phyloP scores from a whole-genome alignment of 192 early-diverging fungal species.

The Mortierella alpina region DNA sequence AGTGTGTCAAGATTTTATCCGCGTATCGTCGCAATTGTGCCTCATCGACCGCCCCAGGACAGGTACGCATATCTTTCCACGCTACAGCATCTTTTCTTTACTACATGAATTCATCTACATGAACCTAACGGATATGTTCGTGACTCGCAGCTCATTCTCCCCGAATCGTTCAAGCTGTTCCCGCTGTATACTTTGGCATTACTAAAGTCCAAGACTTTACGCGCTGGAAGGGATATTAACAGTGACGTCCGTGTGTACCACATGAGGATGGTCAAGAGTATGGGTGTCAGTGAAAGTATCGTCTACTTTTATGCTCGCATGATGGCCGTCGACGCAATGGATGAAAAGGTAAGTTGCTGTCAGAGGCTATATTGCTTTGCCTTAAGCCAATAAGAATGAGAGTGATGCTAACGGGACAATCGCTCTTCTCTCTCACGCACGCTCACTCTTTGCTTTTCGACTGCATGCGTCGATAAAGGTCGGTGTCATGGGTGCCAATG shows the following conservation, averaged over 20 bases:
- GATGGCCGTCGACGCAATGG: constrained; percentile 74
- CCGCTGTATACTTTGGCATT: constrained; percentile 89
- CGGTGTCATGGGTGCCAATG: constrained; percentile 50
- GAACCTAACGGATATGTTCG: neutral
- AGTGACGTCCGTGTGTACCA: constrained; percentile 86
- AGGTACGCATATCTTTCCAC: constrained; percentile 26
- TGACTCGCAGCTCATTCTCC: constrained; percentile 84
- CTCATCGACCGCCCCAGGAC: constrained; percentile 86
- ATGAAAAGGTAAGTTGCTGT: constrained; percentile 52
- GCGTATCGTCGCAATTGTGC: constrained; percentile 95
- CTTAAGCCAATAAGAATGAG: neutral
- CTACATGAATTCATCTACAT: neutral
- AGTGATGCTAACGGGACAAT: constrained; percentile 1
- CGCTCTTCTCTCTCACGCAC: neutral
- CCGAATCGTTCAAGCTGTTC: constrained; percentile 94
- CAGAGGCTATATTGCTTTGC: neutral
- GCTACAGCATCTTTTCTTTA: neutral
- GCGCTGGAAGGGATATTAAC: constrained; percentile 73
- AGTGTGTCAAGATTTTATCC: constrained; percentile 89
- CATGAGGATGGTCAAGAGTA: constrained; percentile 82
- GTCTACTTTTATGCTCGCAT: constrained; percentile 87
- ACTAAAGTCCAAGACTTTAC: constrained; percentile 86
- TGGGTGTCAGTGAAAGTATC: constrained; percentile 79
- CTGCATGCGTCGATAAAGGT: constrained; percentile 12
- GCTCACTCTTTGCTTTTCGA: too few species aligned